Percentiles rank a stretch among this genome's conserved stretches.
Conservation (phyloP, 495 filamentous ascomycete species). For the Parathielavia hyrcaniae region DNA sequence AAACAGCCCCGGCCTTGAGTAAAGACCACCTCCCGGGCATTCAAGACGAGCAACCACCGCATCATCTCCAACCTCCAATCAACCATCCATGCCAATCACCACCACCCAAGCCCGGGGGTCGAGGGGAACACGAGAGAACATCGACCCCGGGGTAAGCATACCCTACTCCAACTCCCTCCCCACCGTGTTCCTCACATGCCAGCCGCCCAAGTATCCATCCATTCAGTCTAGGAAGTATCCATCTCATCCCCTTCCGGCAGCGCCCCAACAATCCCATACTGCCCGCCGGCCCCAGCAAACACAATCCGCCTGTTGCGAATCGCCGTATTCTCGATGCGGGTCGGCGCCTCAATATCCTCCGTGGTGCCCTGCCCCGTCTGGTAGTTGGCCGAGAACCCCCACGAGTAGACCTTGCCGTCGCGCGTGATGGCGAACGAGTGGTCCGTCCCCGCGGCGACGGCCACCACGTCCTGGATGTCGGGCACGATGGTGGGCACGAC, state of each 20-base stretch:
- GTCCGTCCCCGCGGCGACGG: constrained; percentile 50
- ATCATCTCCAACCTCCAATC: not conserved
- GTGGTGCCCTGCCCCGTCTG: constrained; percentile 59
- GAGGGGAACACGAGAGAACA: not conserved
- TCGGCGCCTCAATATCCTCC: constrained; percentile 54
- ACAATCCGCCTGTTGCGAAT: constrained; percentile 52
- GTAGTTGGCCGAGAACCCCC: constrained; percentile 63
- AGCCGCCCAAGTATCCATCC: no score
- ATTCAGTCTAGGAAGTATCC: not conserved
- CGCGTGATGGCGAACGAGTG: constrained; percentile 55
- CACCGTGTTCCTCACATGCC: no score
- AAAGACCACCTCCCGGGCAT: not conserved
- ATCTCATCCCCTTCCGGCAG: constrained; percentile 12
- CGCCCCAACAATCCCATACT: constrained; percentile 56
- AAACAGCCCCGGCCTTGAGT: not conserved
- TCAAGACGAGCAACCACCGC: not conserved
- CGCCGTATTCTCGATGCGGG: constrained; percentile 56
- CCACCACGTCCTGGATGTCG: constrained; percentile 24
- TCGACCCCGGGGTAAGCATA: not conserved
- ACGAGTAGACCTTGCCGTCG: constrained; percentile 57
- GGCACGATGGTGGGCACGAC: constrained; percentile 41
- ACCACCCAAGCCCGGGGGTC: not conserved
- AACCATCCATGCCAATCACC: not conserved
- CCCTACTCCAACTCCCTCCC: no score
- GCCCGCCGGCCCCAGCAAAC: constrained; percentile 56